Base-by-base conservation (phyloP, 1,139 yeast species). In the Geotrichum armillariae region DNA sequence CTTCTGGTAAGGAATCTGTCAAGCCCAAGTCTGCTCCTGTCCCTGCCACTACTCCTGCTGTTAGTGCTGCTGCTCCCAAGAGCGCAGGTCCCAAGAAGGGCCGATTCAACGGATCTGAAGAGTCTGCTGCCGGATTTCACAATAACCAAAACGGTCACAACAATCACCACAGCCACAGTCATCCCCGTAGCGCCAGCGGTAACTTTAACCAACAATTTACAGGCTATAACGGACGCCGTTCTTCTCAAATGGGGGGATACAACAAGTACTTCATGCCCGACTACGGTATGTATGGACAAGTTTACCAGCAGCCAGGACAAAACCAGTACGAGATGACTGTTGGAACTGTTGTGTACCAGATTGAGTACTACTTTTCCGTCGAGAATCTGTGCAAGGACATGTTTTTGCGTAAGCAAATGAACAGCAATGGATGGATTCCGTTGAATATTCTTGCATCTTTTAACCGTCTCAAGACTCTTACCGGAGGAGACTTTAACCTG, bases 361-460 rank as follows among this genome's bases (percentile, higher is more conserved):
- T 90, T 53, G 93, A 88, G 65, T 93, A 91, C 73, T 93, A 93
- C 69, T 85, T 93, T 69, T 84, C 94, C 23, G 77, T 84, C 50
- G 96, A 90, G 62, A 93, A 93, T 70, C 76, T 93, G 68, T 77
- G 87, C 61, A 85, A 87, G 70, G 96, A 89, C 67, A 72, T 85
- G 53, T 88, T 70, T 66, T 74, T 89, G 66, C 80, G 96, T 67
- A 79, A 80, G 60, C 86, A 84, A 63, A 88, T 89, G 95, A 82
- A 84, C 68, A 69, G 74, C 42, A 75, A 80, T 54, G 96, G 96
- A 31, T 83, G 83, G 77, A 78, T 89, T 50, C 79, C 83, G 34
- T 70, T 89, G 57, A 62, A 68, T 7, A 76, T 82, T 53, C 75
- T 89, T 59, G 82, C 88, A 55, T 73, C 76, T 56, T 89, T 89